Conservation (phyloP, 202 grass and related monocot genomes). For the Saccharum hybrid region DNA sequence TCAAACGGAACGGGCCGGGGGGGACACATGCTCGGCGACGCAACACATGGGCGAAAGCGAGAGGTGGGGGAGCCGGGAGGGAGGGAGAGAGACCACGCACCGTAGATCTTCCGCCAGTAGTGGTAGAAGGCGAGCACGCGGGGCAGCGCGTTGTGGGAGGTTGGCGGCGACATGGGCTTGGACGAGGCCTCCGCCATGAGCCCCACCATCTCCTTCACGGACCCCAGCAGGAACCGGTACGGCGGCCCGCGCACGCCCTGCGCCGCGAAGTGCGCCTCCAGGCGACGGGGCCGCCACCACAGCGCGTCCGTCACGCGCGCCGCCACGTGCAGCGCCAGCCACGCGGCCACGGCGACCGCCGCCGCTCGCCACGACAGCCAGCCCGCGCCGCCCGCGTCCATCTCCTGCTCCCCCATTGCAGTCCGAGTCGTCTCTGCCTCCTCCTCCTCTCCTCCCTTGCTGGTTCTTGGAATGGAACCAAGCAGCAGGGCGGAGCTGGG, state of each 20-base stretch:
- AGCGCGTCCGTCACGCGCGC: conserved; percentile 67
- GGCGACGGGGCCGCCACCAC: conserved; percentile 73
- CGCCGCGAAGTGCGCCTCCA: conserved; percentile 80
- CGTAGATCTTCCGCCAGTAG: conserved; percentile 96
- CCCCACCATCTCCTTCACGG: conserved; percentile 86
- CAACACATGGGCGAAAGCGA: conserved; percentile 37
- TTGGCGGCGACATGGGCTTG: conserved; percentile 82
- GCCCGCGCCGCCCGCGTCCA: conserved; percentile 31
- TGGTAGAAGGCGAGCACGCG: conserved; percentile 94
- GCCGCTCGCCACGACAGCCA: conserved; percentile 50
- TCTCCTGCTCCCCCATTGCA: conserved; percentile 40
- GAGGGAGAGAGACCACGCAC: conserved; percentile 36
- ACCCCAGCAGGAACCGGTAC: conserved; percentile 75
- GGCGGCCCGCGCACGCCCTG: conserved; percentile 79
- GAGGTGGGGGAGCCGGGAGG: background rate
- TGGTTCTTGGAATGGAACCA: conserved; percentile 19
- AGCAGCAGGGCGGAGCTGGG: background rate
- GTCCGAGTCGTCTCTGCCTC: background rate
- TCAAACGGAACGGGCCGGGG: background rate
- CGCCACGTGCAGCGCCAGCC: conserved; percentile 51
- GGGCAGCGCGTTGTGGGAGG: conserved; percentile 87
- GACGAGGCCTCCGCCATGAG: conserved; percentile 82
- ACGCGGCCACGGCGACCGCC: conserved; percentile 28
- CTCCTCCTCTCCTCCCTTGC: background rate
- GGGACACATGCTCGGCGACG: conserved; percentile 25